Evolutionary conservation across 345 rosid genomes (phyloP).

Genomic region (Moricandia arvensis): DNA sequence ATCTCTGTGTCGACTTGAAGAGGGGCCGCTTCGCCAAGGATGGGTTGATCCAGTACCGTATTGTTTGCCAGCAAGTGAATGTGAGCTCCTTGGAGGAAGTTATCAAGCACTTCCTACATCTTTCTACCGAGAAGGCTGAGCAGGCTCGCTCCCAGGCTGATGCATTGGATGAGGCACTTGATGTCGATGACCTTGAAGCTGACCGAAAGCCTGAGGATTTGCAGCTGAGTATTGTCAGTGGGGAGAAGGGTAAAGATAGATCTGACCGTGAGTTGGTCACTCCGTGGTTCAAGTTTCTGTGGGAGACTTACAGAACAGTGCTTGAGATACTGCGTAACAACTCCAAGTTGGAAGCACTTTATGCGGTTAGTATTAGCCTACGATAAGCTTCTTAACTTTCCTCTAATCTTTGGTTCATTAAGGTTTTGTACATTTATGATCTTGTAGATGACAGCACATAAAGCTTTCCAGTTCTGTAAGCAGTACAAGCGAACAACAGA

Average conservation of each 20-base stretch:
- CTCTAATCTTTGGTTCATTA: neutral
- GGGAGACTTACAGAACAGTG: conserved; percentile 99
- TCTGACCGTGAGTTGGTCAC: conserved; percentile 97
- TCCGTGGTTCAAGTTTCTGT: conserved; percentile 98
- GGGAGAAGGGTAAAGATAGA: conserved; percentile 98
- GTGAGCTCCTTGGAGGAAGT: conserved; percentile 97
- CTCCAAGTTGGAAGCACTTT: conserved; percentile 94
- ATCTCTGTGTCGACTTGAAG: conserved; percentile 93
- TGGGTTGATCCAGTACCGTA: conserved; percentile 91
- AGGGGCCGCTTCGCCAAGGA: conserved; percentile 95
- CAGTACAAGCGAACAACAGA: conserved; percentile 93
- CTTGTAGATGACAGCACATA: conserved; percentile 93
- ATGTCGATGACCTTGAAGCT: conserved; percentile 98
- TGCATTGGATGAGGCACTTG: conserved; percentile 97
- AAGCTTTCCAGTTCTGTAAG: conserved; percentile 97
- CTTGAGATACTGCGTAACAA: conserved; percentile 94
- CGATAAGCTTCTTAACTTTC: neutral
- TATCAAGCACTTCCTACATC: conserved; percentile 92
- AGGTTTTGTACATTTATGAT: neutral
- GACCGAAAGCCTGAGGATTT: conserved; percentile 95
- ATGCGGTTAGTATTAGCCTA: conserved; percentile 65
- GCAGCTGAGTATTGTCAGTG: conserved; percentile 97
- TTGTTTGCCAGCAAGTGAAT: conserved; percentile 95
- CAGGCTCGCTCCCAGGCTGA: conserved; percentile 91
- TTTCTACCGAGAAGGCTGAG: conserved; percentile 95